Conservation (phyloP, 2,329 filamentous ascomycete genomes). For the Ophiocordyceps robertsii region DNA sequence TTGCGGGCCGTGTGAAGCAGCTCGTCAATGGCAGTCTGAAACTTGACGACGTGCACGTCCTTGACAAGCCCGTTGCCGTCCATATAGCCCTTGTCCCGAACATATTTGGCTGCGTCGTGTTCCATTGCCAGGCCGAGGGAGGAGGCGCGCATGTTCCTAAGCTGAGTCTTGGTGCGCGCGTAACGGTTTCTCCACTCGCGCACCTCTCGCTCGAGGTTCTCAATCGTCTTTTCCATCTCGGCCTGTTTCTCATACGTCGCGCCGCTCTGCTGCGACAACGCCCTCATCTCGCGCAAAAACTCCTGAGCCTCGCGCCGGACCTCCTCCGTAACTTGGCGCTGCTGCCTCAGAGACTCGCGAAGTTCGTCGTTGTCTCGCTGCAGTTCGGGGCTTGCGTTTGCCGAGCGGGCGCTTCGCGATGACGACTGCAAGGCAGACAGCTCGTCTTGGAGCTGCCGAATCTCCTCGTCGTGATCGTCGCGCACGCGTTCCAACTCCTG, state of each 20-base stretch:
- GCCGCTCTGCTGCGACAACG: slow-evolving; percentile 67
- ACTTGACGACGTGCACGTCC: slow-evolving; percentile 87
- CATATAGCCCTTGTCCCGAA: slow-evolving; percentile 53
- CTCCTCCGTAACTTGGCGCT: slow-evolving; percentile 74
- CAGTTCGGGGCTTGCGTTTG: slow-evolving; percentile 36
- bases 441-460: slow-evolving; percentile 43
- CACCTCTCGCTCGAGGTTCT: slow-evolving; percentile 67
- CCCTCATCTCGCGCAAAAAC: slow-evolving; percentile 81
- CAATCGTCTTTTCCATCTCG: slow-evolving; percentile 60
- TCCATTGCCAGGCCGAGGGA: slow-evolving; percentile 61
- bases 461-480: slow-evolving; percentile 50
- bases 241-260: slow-evolving; percentile 72
- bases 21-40: slow-evolving; percentile 89
- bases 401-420: slow-evolving; percentile 9
- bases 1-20: slow-evolving; percentile 64
- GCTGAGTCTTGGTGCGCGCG: slow-evolving; percentile 73
- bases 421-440: slow-evolving; percentile 28
- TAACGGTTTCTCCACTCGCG: slow-evolving; percentile 87
- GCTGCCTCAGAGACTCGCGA: slow-evolving; percentile 51
- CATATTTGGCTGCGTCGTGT: slow-evolving; percentile 54
- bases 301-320: slow-evolving; percentile 72
- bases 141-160: slow-evolving; percentile 67
- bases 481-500: slow-evolving; percentile 65
- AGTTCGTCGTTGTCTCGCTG: slow-evolving; percentile 58
- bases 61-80: slow-evolving; percentile 67